A percentile compares a stretch with the other conserved stretches of the same genome.
phyloP scores from a whole-genome alignment of 164 flowering plant species.

The Kingdonia uniflora region DNA sequence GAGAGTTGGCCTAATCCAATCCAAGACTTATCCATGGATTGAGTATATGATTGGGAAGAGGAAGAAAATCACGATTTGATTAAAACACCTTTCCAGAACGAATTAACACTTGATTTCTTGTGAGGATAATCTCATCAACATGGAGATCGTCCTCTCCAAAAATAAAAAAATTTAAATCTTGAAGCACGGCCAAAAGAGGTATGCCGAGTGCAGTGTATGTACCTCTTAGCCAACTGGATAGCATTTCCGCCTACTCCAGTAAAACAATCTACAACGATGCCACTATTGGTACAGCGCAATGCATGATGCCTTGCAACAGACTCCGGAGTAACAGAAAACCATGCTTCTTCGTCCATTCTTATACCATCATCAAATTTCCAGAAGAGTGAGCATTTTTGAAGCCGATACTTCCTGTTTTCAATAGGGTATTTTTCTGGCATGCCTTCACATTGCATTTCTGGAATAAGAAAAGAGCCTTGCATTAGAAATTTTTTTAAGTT shows the following conservation, averaged over 20 bases:
- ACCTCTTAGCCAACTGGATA: conserved; percentile 83
- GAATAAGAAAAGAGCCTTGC: neutral
- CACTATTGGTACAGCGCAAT: conserved; percentile 49
- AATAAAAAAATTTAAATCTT: too few relatives aligned
- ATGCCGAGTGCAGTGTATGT: neutral
- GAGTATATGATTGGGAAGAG: too few relatives aligned
- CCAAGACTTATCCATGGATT: too few relatives aligned
- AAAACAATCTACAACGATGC: conserved; percentile 59
- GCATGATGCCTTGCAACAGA: conserved; percentile 79
- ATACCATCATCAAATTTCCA: conserved; percentile 80
- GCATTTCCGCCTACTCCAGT: conserved; percentile 98
- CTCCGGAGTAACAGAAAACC: conserved; percentile 98
- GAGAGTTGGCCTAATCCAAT: too few relatives aligned
- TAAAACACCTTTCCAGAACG: too few relatives aligned
- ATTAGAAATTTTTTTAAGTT: neutral
- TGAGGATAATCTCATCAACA: too few relatives aligned
- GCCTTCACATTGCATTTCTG: conserved; percentile 17
- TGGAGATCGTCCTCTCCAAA: too few relatives aligned
- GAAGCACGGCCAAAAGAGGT: too few relatives aligned
- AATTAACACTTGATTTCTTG: too few relatives aligned
- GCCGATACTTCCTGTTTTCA: conserved; percentile 62
- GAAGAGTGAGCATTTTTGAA: conserved; percentile 64
- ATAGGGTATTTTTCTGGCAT: conserved; percentile 25
- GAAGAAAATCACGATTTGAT: too few relatives aligned
- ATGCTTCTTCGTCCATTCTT: conserved; percentile 92